Evolutionary conservation across 305 asterid species (phyloP).

Genomic region (Stenogyne calaminthoides): DNA sequence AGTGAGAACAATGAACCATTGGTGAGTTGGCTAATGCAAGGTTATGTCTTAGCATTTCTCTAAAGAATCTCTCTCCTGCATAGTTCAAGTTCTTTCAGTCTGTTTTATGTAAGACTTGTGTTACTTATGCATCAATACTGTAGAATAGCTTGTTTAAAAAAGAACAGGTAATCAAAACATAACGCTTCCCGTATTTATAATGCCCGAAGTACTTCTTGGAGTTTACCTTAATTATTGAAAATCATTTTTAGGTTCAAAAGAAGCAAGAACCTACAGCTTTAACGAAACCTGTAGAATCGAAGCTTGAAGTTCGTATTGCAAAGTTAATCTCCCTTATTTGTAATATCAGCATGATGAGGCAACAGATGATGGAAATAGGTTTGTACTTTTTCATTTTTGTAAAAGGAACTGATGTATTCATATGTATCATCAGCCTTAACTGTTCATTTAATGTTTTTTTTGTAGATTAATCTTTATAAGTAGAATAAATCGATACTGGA

Average conservation of each 20-base stretch:
- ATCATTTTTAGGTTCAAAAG: slow-evolving; percentile 49
- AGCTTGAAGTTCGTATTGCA: slow-evolving; percentile 75
- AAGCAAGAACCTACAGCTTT: slow-evolving; percentile 34
- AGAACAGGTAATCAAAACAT: background rate
- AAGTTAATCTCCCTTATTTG: slow-evolving; percentile 89
- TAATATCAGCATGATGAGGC: slow-evolving; percentile 91
- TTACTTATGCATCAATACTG: background rate
- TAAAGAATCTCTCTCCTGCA: slow-evolving; percentile 10
- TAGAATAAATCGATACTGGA: background rate
- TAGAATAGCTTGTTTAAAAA: background rate
- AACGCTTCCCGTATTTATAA: slow-evolving; percentile 1
- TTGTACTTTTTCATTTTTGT: slow-evolving; percentile 18
- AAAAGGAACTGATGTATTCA: slow-evolving; percentile 9
- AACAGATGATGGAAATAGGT: slow-evolving; percentile 98
- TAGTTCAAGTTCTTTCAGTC: slow-evolving; percentile 16
- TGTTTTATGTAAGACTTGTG: background rate
- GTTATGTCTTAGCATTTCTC: slow-evolving; percentile 19
- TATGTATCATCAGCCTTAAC: slow-evolving; percentile 22
- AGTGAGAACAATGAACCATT: slow-evolving; percentile 51
- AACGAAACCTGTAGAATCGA: slow-evolving; percentile 63
- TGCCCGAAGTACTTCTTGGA: slow-evolving; percentile 16
- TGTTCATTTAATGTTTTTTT: background rate
- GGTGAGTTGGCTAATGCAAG: slow-evolving; percentile 51
- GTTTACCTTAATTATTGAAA: slow-evolving; percentile 14
- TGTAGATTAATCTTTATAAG: background rate